Conservation (phyloP, 2,329 filamentous ascomycete species). For the Aspergillus neoniger region DNA sequence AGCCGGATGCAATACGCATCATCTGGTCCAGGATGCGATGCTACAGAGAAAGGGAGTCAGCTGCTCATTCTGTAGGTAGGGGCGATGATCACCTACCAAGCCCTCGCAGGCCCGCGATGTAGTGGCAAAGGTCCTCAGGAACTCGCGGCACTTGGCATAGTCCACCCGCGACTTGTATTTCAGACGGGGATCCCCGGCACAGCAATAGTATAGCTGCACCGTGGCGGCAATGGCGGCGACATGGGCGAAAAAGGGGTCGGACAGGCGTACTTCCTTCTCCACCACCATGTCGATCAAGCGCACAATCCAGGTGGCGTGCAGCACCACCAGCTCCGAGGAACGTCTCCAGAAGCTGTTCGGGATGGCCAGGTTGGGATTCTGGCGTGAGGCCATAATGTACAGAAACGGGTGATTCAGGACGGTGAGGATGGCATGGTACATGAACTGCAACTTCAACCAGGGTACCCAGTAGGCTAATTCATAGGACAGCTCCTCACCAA, state of each 20-base stretch:
- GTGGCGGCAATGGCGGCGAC: constrained; percentile 56
- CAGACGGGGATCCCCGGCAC: constrained; percentile 50
- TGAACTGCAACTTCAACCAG: constrained; percentile 57
- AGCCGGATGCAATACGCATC: constrained; percentile 53
- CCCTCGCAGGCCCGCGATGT: constrained; percentile 51
- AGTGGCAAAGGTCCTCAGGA: constrained; percentile 52
- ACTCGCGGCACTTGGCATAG: constrained; percentile 54
- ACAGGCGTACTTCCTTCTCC: constrained; percentile 52
- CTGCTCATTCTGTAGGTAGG: neutral
- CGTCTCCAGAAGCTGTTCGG: constrained; percentile 58
- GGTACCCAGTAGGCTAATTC: constrained; percentile 55
- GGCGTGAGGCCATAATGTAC: constrained; percentile 55
- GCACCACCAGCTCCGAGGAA: constrained; percentile 54
- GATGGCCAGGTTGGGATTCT: constrained; percentile 55
- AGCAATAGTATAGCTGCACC: constrained; percentile 57
- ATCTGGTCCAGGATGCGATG: constrained; percentile 53
- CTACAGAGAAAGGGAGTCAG: constrained; percentile 30
- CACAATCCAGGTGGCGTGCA: constrained; percentile 58
- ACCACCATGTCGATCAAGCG: constrained; percentile 58
- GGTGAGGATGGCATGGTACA: constrained; percentile 55
- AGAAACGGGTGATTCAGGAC: constrained; percentile 58
- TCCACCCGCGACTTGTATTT: constrained; percentile 57
- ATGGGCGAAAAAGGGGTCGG: constrained; percentile 57
- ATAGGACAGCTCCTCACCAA: constrained; percentile 47
- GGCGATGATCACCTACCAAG: constrained; percentile 40